Evolutionary conservation across 257 asterid species (phyloP).

Genomic region (Salvia hispanica): DNA sequence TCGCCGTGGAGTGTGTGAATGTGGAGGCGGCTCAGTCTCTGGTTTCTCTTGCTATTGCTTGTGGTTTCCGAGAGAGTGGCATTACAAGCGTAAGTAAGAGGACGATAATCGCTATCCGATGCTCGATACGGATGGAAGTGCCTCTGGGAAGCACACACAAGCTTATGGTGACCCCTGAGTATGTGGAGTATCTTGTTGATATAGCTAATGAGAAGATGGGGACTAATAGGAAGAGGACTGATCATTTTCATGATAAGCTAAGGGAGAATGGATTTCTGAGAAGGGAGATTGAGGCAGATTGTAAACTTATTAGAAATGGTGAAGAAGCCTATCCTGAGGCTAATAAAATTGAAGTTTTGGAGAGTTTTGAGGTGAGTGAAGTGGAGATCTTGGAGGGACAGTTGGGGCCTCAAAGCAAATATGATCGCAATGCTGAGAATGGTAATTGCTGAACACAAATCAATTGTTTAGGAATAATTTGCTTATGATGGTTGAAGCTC

Average conservation of each 20-base stretch:
- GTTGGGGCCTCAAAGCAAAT: conserved; percentile 38
- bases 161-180: conserved; percentile 71
- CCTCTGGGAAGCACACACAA: conserved; percentile 66
- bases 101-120: conserved; percentile 71
- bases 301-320: conserved; percentile 32
- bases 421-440: conserved; percentile 32
- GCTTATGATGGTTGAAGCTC: conserved; percentile 7
- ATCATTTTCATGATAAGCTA: conserved; percentile 52
- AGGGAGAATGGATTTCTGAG: conserved; percentile 52
- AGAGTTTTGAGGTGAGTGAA: conserved; percentile 32
- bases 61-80: conserved; percentile 97
- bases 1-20: conserved; percentile 80
- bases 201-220: conserved; percentile 90
- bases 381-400: conserved; percentile 37
- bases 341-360: conserved; percentile 32
- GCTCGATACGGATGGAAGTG: conserved; percentile 89
- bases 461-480: conserved; percentile 17
- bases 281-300: conserved; percentile 23
- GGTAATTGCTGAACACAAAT: conserved; percentile 43
- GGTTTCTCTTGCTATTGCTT: conserved; percentile 77
- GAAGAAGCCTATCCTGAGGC: conserved; percentile 32
- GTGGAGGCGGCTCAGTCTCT: conserved; percentile 64
- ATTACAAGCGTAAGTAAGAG: conserved; percentile 82
- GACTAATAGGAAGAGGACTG: conserved; percentile 71
- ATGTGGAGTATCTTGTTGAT: conserved; percentile 64